A percentile compares a stretch with the other conserved stretches of the same genome.
Evolutionary conservation across 2,329 filamentous ascomycete species (phyloP).

Genomic region (Arthrobotrys entomopaga): DNA sequence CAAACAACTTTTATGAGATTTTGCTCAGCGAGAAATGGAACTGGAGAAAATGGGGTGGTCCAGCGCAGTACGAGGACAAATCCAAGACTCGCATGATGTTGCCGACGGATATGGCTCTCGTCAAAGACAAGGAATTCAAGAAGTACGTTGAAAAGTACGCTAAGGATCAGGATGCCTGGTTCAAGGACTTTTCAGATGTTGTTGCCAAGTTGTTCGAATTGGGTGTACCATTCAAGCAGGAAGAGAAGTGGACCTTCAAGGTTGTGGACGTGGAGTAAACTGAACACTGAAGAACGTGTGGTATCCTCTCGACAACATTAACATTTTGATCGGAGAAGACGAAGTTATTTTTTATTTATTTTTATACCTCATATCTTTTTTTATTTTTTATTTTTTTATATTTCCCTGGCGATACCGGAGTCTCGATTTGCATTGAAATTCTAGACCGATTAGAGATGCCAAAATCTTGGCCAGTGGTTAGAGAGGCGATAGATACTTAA

Average conservation of each 20-base stretch:
- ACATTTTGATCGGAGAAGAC: neutral
- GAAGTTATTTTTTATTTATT: neutral
- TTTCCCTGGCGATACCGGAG: constrained; percentile 30
- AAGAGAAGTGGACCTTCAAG: constrained; percentile 76
- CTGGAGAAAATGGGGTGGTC: constrained; percentile 90
- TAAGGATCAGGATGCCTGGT: constrained; percentile 89
- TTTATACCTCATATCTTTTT: neutral
- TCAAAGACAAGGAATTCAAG: constrained; percentile 88
- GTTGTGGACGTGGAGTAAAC: constrained; percentile 60
- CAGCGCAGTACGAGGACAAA: constrained; percentile 87
- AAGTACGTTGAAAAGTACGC: constrained; percentile 85
- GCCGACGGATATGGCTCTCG: constrained; percentile 85
- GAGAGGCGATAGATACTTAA: constrained; percentile 7
- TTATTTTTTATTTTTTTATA: constrained; percentile 17
- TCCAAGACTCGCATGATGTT: constrained; percentile 97
- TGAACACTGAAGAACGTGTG: neutral
- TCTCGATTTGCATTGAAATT: constrained; percentile 10
- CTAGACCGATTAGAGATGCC: constrained; percentile 14
- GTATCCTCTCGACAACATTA: constrained; percentile 1
- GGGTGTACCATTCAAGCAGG: constrained; percentile 84
- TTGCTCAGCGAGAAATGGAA: constrained; percentile 92
- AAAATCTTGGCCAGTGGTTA: constrained; percentile 11
- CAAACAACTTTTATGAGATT: constrained; percentile 93
- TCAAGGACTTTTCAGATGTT: constrained; percentile 87
- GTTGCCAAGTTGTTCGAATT: constrained; percentile 89